These are phyloP conservation scores for Fragosphaeria purpurea DNA, from an alignment of 2,329 filamentous ascomycete species.

Conservation along the genomic window DNA sequence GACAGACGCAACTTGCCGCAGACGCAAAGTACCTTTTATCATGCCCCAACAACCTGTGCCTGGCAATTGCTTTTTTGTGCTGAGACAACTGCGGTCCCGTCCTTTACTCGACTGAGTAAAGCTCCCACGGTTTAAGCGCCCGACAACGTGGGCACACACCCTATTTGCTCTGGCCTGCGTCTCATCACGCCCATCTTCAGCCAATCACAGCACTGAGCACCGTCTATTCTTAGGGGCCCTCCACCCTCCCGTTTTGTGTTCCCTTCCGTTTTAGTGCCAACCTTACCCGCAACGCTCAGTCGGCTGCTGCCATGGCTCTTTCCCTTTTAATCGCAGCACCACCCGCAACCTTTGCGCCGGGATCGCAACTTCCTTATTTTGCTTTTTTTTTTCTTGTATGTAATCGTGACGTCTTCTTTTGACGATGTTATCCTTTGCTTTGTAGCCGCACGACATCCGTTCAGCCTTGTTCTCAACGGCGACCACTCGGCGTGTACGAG, in stretches of 20 bases:
- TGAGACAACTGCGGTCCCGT: too few relatives aligned
- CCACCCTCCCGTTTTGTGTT: not conserved
- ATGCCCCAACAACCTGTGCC: too few relatives aligned
- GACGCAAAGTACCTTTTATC: too few relatives aligned
- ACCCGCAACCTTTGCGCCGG: too few relatives aligned
- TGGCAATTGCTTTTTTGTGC: too few relatives aligned
- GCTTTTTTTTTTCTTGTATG: not conserved
- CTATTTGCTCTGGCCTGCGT: conserved; percentile 7
- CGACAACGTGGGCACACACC: conserved; percentile 6
- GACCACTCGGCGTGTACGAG: too few relatives aligned
- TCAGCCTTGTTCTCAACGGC: not conserved
- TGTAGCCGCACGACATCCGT: not conserved
- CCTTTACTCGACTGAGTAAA: too few relatives aligned
- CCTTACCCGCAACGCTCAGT: too few relatives aligned
- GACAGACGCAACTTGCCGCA: too few relatives aligned
- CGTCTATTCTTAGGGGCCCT: conserved; percentile 11
- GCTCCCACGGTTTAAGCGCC: conserved; percentile 11
- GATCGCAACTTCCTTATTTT: not conserved
- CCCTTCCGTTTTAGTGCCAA: conserved; percentile 1
- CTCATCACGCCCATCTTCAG: conserved; percentile 5
- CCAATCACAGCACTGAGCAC: conserved; percentile 4
- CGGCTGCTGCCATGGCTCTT: not conserved
- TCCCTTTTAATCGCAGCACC: not conserved
- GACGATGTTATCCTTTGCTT: not conserved
- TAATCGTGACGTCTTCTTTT: not conserved